These are phyloP conservation scores for Mycena vitilis DNA, from an alignment of 768 basidiomycete genomes.

Conservation along the genomic window DNA sequence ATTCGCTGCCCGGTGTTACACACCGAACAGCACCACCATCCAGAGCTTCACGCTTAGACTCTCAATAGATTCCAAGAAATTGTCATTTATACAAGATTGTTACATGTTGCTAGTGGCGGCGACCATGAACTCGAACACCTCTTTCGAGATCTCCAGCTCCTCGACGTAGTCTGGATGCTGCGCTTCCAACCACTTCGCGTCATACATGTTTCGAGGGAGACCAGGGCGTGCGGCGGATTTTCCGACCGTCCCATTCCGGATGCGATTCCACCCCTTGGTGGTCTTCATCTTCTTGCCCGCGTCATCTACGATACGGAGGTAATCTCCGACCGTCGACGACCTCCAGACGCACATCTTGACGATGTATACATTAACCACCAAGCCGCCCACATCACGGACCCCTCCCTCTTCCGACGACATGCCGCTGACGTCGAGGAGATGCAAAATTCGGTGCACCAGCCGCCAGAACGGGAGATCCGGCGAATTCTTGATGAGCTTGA, in stretches of 20 bases:
- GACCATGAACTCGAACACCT: slow-evolving; percentile 26
- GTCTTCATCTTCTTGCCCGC: not conserved
- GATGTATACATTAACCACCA: not conserved
- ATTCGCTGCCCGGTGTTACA: too few relatives aligned
- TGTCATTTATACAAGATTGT: too few relatives aligned
- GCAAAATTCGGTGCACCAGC: slow-evolving; percentile 12
- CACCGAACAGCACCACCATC: too few relatives aligned
- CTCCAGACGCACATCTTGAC: slow-evolving; percentile 26
- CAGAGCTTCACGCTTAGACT: too few relatives aligned
- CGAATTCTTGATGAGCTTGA: slow-evolving; percentile 1
- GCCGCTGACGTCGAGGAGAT: slow-evolving; percentile 14
- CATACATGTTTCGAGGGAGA: slow-evolving; percentile 21
- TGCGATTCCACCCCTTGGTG: too few relatives aligned
- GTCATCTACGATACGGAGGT: slow-evolving; percentile 22
- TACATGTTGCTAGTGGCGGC: not conserved
- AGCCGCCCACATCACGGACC: not conserved
- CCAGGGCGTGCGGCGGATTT: too few relatives aligned
- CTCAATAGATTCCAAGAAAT: too few relatives aligned
- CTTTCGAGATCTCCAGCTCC: slow-evolving; percentile 20
- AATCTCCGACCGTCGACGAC: not conserved
- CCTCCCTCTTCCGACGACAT: slow-evolving; percentile 34
- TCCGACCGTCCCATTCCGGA: not conserved
- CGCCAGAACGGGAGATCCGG: slow-evolving; percentile 24
- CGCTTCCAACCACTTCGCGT: slow-evolving; percentile 14
- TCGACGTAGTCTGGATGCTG: not conserved